phyloP scores from a whole-genome alignment of 768 basidiomycete species.

The Tulasnella calospora region DNA sequence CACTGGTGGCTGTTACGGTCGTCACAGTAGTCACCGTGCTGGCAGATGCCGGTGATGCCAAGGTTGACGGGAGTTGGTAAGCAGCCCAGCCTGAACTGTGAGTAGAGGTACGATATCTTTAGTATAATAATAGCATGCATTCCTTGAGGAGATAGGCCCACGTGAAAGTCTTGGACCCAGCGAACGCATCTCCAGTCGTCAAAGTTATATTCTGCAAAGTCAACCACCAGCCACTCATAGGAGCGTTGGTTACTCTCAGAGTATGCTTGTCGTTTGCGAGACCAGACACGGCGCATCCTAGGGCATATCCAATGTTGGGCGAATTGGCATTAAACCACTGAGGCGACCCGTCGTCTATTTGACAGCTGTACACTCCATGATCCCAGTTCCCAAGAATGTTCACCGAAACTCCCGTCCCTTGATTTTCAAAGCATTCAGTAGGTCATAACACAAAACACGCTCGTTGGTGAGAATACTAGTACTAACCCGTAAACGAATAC shows the following conservation, averaged over 20 bases:
- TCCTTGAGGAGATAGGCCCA: background rate
- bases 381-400: background rate
- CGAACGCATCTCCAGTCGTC: background rate
- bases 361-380: slow-evolving; percentile 11
- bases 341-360: background rate
- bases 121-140: too few species aligned
- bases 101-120: background rate
- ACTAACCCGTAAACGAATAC: background rate
- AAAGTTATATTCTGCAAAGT: background rate
- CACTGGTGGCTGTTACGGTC: background rate
- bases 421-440: too few species aligned
- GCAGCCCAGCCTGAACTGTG: background rate
- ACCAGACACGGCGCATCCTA: background rate
- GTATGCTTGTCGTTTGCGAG: background rate
- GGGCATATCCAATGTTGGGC: background rate
- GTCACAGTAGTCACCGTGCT: background rate
- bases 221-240: slow-evolving; percentile 3
- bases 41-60: background rate
- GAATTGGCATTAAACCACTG: slow-evolving; percentile 11
- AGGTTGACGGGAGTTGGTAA: background rate
- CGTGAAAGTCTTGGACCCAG: background rate
- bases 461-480: too few species aligned
- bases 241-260: background rate
- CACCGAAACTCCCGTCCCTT: background rate
- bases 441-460: too few species aligned